Evolutionary conservation across 306 rosid species (phyloP), one percentile per base, ranked within the genome.

Genomic region (Begonia loranthoides): DNA sequence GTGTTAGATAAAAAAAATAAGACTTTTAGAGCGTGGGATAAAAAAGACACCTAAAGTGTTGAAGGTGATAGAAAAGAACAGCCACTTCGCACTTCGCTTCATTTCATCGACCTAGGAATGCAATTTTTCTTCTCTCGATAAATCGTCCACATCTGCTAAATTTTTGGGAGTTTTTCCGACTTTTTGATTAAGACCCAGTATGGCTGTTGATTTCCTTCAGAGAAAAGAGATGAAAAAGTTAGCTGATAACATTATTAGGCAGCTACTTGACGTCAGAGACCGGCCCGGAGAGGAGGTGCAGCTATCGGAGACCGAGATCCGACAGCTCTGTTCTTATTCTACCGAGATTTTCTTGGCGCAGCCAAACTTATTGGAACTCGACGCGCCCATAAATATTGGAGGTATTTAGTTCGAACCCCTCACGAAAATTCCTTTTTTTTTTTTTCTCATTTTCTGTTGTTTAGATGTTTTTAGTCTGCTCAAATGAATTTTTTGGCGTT

Each of bases 211-310:
- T 13, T 43, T 43, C 15, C 8, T 28, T 1, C 15, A 43, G 47
- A 43, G n/a, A 5, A 5, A 1, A 9, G 47, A 33, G 17, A 80
- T 88, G 96, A 95, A 88, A 44, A 86, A 62, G 61, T 68, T 82
- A 1, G 52, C 81, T 2, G 95, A 88, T 52, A 94, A 82, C 85
- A 84, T 88, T 63, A 84, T 88, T 77, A 71, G 61, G 33, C 88
- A 89, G 1, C 85, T 88, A 28, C 78, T 88, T 1, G 88, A 79
- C 74, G 95, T 84, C 55, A 81, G 93, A 16, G 77, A 70, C 17
- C 88, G 89, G 6, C 93, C 83, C 2, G 97, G 93, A 28, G 84
- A 79, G 81, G 95, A 81, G 80, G 95, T 89, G 6, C 97, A 89
- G 70, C 68, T 89, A 14, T 81, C 87, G 14, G 97, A 89, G 69